Evolutionary conservation across 2,329 filamentous ascomycete species (phyloP).

Genomic region (Ophiostoma quercus): DNA sequence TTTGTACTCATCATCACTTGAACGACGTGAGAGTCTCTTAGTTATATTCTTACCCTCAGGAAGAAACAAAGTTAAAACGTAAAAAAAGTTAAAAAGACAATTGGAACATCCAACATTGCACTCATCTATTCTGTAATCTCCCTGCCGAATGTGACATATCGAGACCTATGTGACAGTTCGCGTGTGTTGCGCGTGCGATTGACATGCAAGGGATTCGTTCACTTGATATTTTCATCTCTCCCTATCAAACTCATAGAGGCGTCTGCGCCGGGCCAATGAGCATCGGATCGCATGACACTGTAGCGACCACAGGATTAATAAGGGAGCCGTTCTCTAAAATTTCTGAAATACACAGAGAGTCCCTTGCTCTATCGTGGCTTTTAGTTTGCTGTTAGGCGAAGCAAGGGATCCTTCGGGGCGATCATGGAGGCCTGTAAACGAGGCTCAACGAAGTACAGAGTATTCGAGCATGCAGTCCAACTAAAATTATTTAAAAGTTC

Average conservation of each 20-base stretch:
- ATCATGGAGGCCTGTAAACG: background rate
- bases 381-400: background rate
- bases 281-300: background rate
- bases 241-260: too few species aligned
- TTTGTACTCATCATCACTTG: background rate
- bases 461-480: too few species aligned
- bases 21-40: background rate
- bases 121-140: constrained; percentile 15
- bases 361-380: background rate
- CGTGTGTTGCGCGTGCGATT: background rate
- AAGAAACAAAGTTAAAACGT: background rate
- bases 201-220: background rate
- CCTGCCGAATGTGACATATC: background rate
- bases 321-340: background rate
- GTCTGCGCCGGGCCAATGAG: background rate
- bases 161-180: background rate
- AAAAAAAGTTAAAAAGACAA: constrained; percentile 16
- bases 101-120: constrained; percentile 28
- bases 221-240: background rate
- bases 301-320: background rate
- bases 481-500: too few species aligned
- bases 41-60: background rate
- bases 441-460: too few species aligned
- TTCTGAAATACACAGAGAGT: background rate
- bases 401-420: background rate